Conservation (phyloP, 1,284 basidiomycete species). For the Inonotus hispidus region DNA sequence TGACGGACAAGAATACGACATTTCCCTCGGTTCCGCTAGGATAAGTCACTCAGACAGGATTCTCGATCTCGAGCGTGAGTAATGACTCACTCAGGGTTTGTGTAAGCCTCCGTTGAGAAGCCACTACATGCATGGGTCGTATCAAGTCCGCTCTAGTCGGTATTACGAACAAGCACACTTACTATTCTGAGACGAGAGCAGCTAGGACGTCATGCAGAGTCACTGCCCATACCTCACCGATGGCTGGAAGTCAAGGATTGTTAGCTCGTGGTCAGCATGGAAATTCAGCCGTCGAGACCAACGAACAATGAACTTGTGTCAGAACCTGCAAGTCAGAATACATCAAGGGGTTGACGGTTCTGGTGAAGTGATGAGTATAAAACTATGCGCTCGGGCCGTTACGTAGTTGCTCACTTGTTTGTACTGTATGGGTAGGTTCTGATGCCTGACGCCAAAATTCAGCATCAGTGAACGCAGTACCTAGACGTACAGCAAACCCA, state of each 20-base stretch:
- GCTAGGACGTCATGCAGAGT: slow-evolving; percentile 49
- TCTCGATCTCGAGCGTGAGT: background rate
- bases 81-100: slow-evolving; percentile 31
- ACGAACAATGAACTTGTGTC: slow-evolving; percentile 36
- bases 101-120: slow-evolving; percentile 35
- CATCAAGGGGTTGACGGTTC: slow-evolving; percentile 30
- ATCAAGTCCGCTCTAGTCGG: background rate
- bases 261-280: background rate
- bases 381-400: slow-evolving; percentile 33
- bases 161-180: background rate
- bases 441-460: slow-evolving; percentile 22
- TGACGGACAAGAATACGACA: slow-evolving; percentile 33
- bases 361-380: slow-evolving; percentile 3
- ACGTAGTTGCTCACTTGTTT: slow-evolving; percentile 35
- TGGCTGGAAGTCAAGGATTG: slow-evolving; percentile 27
- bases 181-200: slow-evolving; percentile 34
- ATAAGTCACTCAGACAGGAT: slow-evolving; percentile 6
- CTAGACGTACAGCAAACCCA: background rate
- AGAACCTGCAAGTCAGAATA: slow-evolving; percentile 35
- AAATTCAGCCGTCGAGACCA: background rate
- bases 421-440: slow-evolving; percentile 29
- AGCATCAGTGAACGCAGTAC: background rate
- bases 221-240: slow-evolving; percentile 51
- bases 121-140: slow-evolving; percentile 24
- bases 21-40: slow-evolving; percentile 38